Conservation (phyloP, 2,329 filamentous ascomycete genomes). For the Clonostachys byssicola region DNA sequence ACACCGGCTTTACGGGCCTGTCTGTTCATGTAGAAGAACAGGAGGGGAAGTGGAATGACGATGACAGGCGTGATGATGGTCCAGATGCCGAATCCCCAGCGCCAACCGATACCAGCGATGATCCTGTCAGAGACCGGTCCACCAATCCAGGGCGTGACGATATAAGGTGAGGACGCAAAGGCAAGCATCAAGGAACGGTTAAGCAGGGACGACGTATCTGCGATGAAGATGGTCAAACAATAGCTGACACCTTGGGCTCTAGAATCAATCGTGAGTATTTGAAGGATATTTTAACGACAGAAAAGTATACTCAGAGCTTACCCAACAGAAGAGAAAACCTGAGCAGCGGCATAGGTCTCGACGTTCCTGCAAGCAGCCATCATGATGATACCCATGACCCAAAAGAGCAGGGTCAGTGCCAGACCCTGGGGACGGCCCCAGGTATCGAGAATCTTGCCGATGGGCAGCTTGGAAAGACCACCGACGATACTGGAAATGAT, state of each 20-base stretch:
- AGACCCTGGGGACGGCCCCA: conserved; percentile 64
- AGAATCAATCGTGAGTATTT: conserved; percentile 42
- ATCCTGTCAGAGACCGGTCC: conserved; percentile 51
- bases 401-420: conserved; percentile 42
- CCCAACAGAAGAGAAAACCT: conserved; percentile 65
- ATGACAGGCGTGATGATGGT: conserved; percentile 58
- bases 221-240: conserved; percentile 53
- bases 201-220: conserved; percentile 61
- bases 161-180: conserved; percentile 61
- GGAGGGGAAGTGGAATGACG: conserved; percentile 48
- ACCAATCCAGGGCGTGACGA: conserved; percentile 63
- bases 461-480: conserved; percentile 57
- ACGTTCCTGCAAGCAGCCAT: conserved; percentile 61
- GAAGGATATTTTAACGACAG: conserved; percentile 50
- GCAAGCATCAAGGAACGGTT: conserved; percentile 63
- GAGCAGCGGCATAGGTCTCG: conserved; percentile 56
- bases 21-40: conserved; percentile 52
- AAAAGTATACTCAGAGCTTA: conserved; percentile 23
- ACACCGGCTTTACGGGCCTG: conserved; percentile 52
- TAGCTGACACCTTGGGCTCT: conserved; percentile 33
- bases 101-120: conserved; percentile 48
- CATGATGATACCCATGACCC: conserved; percentile 52
- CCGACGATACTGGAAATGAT: conserved; percentile 50
- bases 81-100: conserved; percentile 66
- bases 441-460: conserved; percentile 62